Evolutionary conservation across 2,329 filamentous ascomycete genomes (phyloP).

Genomic region (Cytospora paraplurivora): DNA sequence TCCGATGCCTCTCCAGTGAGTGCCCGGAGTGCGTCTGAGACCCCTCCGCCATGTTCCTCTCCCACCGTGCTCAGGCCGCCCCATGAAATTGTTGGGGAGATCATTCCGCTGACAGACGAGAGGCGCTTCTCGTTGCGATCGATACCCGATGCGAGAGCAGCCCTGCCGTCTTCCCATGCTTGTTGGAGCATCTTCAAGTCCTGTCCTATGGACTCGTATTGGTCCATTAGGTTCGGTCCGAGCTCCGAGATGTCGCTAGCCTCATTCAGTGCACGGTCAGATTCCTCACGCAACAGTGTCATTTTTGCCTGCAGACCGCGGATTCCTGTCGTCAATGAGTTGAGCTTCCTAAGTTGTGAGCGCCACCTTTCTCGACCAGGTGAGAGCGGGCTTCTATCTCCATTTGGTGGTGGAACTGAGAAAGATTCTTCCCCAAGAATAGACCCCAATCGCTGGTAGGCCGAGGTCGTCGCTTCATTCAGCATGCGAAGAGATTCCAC

Average conservation of each 20-base stretch:
- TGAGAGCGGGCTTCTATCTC: conserved; percentile 63
- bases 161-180: conserved; percentile 86
- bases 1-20: conserved; percentile 71
- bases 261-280: conserved; percentile 75
- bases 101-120: conserved; percentile 60
- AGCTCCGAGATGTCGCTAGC: conserved; percentile 73
- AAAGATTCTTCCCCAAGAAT: conserved; percentile 75
- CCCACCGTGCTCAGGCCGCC: conserved; percentile 68
- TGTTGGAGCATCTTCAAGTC: conserved; percentile 80
- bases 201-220: conserved; percentile 92
- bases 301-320: conserved; percentile 92
- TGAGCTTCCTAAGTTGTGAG: conserved; percentile 84
- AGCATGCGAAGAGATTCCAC: conserved; percentile 73
- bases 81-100: conserved; percentile 64
- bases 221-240: conserved; percentile 75
- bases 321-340: conserved; percentile 85
- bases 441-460: conserved; percentile 65
- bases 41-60: conserved; percentile 42
- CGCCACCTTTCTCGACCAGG: conserved; percentile 83
- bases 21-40: conserved; percentile 68
- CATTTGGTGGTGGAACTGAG: conserved; percentile 51
- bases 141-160: conserved; percentile 78
- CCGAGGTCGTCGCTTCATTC: conserved; percentile 60
- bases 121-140: conserved; percentile 75
- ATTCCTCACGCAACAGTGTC: conserved; percentile 87